phyloP scores from a whole-genome alignment of 495 filamentous ascomycete genomes.

The Lichina pygmaea region DNA sequence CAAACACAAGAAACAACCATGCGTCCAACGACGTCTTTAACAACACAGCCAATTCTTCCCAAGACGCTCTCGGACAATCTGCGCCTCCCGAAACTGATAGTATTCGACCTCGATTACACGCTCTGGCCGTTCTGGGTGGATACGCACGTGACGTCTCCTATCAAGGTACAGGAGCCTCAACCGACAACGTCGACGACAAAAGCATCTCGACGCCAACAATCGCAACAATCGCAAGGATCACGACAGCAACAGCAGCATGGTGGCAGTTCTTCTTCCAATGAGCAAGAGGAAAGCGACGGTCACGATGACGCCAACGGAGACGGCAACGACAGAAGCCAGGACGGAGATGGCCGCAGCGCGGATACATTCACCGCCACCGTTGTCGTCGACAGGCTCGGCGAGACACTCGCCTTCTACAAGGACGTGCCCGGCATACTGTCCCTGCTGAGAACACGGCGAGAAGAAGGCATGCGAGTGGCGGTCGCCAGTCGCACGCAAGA shows the following conservation, averaged over 20 bases:
- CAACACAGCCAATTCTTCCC: background rate
- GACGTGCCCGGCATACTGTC: constrained; percentile 46
- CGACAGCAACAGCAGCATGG: constrained; percentile 9
- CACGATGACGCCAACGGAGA: too few relatives aligned
- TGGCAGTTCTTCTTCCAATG: too few relatives aligned
- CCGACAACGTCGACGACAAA: too few relatives aligned
- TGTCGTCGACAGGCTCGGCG: constrained; percentile 29
- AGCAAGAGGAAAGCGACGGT: too few relatives aligned
- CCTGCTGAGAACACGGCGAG: constrained; percentile 18
- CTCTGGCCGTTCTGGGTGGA: constrained; percentile 96
- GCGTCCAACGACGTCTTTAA: too few relatives aligned
- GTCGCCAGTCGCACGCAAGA: constrained; percentile 63
- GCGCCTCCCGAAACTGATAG: constrained; percentile 61
- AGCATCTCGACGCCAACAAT: constrained; percentile 21
- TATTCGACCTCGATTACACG: constrained; percentile 92
- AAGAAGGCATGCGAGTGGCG: constrained; percentile 32
- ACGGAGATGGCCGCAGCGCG: too few relatives aligned
- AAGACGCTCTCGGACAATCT: constrained; percentile 47
- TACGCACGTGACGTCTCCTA: constrained; percentile 62
- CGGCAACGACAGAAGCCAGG: too few relatives aligned
- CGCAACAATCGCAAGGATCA: background rate
- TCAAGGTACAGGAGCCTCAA: constrained; percentile 27
- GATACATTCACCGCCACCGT: background rate
- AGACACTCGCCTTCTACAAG: constrained; percentile 56
- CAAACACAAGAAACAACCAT: too few relatives aligned